These are phyloP conservation scores for Trametes sp. DNA, from an alignment of 1,284 basidiomycete genomes.

Conservation along the genomic window DNA sequence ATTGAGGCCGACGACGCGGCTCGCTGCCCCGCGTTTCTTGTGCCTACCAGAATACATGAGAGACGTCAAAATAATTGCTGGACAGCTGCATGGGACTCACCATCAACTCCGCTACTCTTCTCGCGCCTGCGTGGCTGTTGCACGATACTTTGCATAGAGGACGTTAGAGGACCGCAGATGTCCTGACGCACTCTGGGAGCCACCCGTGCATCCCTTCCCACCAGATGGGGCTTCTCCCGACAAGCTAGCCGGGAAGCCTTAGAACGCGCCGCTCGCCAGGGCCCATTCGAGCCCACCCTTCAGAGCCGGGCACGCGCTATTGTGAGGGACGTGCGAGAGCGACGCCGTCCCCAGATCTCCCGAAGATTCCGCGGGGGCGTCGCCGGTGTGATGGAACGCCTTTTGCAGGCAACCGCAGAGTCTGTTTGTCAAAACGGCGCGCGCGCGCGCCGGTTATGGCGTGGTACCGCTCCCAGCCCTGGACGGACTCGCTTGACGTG, in stretches of 20 bases:
- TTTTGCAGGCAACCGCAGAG: neutral
- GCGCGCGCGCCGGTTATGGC: neutral
- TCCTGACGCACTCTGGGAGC: too few species aligned
- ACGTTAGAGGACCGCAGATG: neutral
- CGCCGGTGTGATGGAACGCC: neutral
- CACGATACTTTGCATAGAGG: neutral
- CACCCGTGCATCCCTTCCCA: too few species aligned
- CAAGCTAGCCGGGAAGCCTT: neutral
- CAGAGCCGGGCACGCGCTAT: too few species aligned
- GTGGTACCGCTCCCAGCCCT: neutral
- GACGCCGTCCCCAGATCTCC: neutral
- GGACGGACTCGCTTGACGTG: neutral
- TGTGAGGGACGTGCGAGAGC: neutral
- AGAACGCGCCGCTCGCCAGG: neutral
- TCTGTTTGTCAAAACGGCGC: neutral
- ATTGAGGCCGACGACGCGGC: neutral
- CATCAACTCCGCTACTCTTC: neutral
- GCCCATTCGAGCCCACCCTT: neutral
- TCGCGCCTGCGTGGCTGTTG: neutral
- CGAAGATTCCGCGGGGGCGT: constrained; percentile 2
- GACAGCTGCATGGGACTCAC: neutral
- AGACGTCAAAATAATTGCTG: neutral
- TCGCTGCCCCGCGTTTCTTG: neutral
- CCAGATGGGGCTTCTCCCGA: neutral
- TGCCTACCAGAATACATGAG: neutral